Evolutionary conservation across 805 yeast genomes (phyloP).

Genomic region (Lachancea meyersii): DNA sequence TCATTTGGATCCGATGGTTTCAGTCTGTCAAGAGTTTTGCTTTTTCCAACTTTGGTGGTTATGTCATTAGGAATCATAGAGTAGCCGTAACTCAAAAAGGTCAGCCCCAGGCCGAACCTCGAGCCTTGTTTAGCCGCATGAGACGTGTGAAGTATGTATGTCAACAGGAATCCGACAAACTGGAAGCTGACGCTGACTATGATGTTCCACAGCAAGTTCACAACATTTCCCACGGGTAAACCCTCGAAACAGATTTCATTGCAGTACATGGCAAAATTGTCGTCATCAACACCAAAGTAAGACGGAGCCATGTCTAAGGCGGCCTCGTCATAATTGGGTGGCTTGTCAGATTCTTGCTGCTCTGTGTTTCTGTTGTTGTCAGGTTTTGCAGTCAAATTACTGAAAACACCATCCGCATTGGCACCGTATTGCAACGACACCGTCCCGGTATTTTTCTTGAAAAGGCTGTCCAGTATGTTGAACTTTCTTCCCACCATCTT

Average conservation of each 20-base stretch:
- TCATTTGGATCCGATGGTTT: constrained; percentile 56
- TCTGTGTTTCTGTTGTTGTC: constrained; percentile 36
- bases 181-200: constrained; percentile 89
- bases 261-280: constrained; percentile 46
- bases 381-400: constrained; percentile 88
- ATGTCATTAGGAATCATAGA: constrained; percentile 45
- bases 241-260: constrained; percentile 95
- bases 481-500: constrained; percentile 33
- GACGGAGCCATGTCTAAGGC: constrained; percentile 93
- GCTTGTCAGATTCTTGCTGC: constrained; percentile 41
- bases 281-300: constrained; percentile 89
- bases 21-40: constrained; percentile 34
- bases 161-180: constrained; percentile 84
- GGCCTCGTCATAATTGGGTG: constrained; percentile 92
- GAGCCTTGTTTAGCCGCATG: constrained; percentile 97
- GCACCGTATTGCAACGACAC: constrained; percentile 20
- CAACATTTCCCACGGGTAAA: constrained; percentile 87
- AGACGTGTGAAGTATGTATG: constrained; percentile 87
- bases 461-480: constrained; percentile 36
- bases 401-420: constrained; percentile 78
- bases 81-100: constrained; percentile 67
- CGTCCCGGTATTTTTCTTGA: constrained; percentile 20
- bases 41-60: constrained; percentile 27
- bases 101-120: constrained; percentile 82
- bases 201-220: constrained; percentile 84